Evolutionary conservation across 192 early-diverging fungal species (phyloP).

Genomic region (Irineochytrium annulatum): DNA sequence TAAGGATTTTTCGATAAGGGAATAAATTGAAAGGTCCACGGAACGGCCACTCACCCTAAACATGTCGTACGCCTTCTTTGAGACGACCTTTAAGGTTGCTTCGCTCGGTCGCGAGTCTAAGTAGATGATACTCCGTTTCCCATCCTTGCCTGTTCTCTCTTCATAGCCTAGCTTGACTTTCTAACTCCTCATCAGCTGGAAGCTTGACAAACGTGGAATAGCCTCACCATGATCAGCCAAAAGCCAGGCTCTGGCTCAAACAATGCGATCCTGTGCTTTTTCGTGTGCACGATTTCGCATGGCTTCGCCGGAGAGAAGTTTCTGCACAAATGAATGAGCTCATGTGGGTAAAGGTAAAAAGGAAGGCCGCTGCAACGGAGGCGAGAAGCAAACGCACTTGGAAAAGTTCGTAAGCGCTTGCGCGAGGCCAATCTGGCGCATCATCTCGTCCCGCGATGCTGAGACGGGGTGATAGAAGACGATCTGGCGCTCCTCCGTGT

Average conservation of each 20-base stretch:
- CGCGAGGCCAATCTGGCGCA: conserved; percentile 26
- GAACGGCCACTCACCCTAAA: conserved; percentile 14
- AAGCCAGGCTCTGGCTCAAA: conserved; percentile 23
- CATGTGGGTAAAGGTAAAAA: not conserved
- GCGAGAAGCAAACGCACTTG: conserved; percentile 3
- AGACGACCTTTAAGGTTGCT: conserved; percentile 5
- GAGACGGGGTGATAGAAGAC: conserved; percentile 23
- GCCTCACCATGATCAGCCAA: conserved; percentile 36
- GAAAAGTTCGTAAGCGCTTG: conserved; percentile 29
- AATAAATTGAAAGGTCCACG: not conserved
- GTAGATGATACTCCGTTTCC: conserved; percentile 12
- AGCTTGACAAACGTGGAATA: not conserved
- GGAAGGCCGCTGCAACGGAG: not conserved
- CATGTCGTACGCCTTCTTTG: not conserved
- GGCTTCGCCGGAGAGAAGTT: conserved; percentile 21
- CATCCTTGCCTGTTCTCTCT: not conserved
- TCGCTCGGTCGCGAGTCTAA: conserved; percentile 10
- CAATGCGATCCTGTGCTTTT: conserved; percentile 20
- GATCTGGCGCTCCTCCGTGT: conserved; percentile 19
- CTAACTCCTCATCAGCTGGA: not conserved
- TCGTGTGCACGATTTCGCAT: conserved; percentile 28
- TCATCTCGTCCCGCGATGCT: conserved; percentile 15
- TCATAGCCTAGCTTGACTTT: conserved; percentile 23
- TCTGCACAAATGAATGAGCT: conserved; percentile 10
- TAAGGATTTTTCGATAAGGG: no score